phyloP scores from a whole-genome alignment of 2,329 filamentous ascomycete species.

The Fusarium guadeloupense region DNA sequence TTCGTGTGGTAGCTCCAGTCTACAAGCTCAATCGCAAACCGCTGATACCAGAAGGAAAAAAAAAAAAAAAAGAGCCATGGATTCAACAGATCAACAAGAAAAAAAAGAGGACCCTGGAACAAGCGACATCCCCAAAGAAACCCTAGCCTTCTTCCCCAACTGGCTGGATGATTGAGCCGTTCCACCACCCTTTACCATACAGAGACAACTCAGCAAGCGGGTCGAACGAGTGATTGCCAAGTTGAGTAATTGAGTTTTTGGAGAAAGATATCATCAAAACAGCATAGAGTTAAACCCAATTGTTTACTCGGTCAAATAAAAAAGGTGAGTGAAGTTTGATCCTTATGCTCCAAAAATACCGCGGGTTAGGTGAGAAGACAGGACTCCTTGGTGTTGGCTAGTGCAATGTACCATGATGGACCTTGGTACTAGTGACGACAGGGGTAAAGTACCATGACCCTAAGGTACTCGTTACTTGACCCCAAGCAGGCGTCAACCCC shows the following conservation, averaged over 20 bases:
- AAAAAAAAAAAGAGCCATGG: conserved; percentile 26
- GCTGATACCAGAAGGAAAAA: conserved; percentile 3
- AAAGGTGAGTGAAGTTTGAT: conserved; percentile 5
- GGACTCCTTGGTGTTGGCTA: conserved; percentile 32
- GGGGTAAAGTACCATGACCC: conserved; percentile 15
- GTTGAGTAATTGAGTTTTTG: conserved; percentile 6
- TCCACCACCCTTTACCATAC: conserved; percentile 16
- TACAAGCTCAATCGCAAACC: conserved; percentile 37
- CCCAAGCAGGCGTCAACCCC: conserved; percentile 37
- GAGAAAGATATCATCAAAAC: neutral
- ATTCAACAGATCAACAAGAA: conserved; percentile 47
- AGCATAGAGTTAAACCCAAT: conserved; percentile 1
- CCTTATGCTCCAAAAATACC: conserved; percentile 16
- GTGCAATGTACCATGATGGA: conserved; percentile 23
- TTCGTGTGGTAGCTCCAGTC: conserved; percentile 23
- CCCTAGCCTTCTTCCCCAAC: conserved; percentile 38
- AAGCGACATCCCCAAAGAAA: conserved; percentile 44
- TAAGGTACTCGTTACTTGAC: conserved; percentile 33
- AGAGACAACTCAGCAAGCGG: neutral
- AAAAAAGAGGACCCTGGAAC: conserved; percentile 39
- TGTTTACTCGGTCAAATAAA: conserved; percentile 6
- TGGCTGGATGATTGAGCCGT: conserved; percentile 28
- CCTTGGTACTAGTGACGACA: conserved; percentile 16
- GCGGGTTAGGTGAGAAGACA: conserved; percentile 22
- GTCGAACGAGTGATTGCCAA: conserved; percentile 13